Evolutionary conservation across 2,329 filamentous ascomycete species (phyloP), one percentile per base, ranked within the genome.

Genomic region (Curvularia eragrostidis): DNA sequence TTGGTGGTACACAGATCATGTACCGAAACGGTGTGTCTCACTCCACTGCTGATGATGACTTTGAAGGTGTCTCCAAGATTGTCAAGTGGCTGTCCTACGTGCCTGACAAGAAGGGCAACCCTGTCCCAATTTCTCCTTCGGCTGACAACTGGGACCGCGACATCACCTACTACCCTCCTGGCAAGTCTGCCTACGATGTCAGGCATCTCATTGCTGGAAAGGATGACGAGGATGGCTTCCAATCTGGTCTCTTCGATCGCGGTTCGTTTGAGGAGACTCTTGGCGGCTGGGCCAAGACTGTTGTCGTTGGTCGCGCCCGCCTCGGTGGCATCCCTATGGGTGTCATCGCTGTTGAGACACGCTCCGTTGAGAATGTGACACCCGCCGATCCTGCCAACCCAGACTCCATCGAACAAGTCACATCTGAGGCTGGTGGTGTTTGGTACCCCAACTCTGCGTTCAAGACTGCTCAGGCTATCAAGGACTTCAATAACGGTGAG

Each of bases 1-100:
- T 99, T 65, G 95, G 95, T 88, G 95, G 95, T 70, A 99, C 95
- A n/a, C 95, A 99, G 81, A 99, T 99, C 85, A 99, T 99, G 95
- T 98, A 99, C 87, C 93, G 91, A 82, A 99, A 99, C 78, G 95
- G 95, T 87, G 95, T 99, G 41, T 98, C 95, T 21, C 95, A 99
- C 83, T 94, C 98, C 91, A 97, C 94, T 67, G 95, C 95, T 72
- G 91, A 90, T 69, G 94, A 99, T 74, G 95, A 99, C 82, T 98
- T 99, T 71, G 93, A 94, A 73, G 95, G 95, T 86, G 91, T 99
- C 21, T 93, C 91, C 72, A 96, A 96, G 85, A 98, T 99, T 75
- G 92, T 98, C 48, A 90, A 96, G 77, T 99, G 95, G 95, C 87
- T 99, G 85, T 95, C 94, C 2, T 99, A 93, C 73, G 91, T 99